Evolutionary conservation across 306 rosid species (phyloP).

Genomic region (Quercus robur): DNA sequence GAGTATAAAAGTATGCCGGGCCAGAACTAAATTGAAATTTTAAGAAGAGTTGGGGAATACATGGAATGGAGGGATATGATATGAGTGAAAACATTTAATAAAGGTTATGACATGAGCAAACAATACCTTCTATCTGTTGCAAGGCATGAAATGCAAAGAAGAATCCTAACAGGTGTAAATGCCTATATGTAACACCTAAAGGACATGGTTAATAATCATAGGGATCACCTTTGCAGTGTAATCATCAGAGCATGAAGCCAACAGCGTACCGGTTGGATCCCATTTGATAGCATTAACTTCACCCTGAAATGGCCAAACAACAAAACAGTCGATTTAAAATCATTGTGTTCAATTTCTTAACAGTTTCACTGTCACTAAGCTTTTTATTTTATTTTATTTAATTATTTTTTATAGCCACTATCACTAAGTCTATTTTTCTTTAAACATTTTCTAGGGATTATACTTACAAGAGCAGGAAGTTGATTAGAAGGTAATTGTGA

Average conservation of each 20-base stretch:
- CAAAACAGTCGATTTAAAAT: conserved; percentile 4
- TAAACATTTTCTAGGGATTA: neutral
- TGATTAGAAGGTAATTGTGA: neutral
- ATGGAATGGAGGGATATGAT: no score
- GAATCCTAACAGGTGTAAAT: neutral
- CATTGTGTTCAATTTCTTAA: neutral
- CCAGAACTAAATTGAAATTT: no score
- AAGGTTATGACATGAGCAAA: neutral
- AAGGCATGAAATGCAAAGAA: neutral
- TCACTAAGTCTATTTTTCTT: neutral
- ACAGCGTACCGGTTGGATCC: conserved; percentile 62
- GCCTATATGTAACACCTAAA: neutral
- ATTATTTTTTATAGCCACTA: neutral
- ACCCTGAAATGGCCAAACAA: conserved; percentile 40
- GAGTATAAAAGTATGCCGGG: no score
- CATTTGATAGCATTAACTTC: conserved; percentile 72
- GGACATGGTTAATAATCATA: neutral
- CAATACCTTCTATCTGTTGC: neutral
- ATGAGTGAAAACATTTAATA: neutral
- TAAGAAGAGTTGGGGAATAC: no score
- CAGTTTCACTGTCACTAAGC: neutral
- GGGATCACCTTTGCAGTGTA: conserved; percentile 54
- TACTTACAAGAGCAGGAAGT: neutral
- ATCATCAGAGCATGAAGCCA: conserved; percentile 77
- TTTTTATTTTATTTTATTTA: neutral